These are phyloP conservation scores for Sinapis alba DNA, from an alignment of 441 rosid species.

Conservation along the genomic window DNA sequence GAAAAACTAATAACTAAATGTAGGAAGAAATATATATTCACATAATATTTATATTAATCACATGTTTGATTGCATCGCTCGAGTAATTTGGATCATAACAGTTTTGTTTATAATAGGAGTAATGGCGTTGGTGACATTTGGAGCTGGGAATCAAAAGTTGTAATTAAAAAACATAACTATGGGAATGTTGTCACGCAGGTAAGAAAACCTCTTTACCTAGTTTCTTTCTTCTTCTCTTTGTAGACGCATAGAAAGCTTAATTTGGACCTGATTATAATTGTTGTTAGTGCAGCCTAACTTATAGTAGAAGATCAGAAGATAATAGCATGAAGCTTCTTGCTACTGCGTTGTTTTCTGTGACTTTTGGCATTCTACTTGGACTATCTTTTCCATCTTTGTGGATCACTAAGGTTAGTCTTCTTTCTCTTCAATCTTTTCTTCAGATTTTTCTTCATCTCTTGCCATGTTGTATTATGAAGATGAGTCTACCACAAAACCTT, in stretches of 20 bases:
- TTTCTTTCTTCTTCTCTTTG: not conserved
- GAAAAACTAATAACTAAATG: no score
- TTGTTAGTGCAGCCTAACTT: constrained; percentile 43
- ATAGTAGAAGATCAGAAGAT: constrained; percentile 68
- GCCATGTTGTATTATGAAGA: constrained; percentile 30
- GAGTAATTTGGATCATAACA: not conserved
- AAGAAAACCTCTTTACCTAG: not conserved
- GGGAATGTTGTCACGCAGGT: constrained; percentile 43
- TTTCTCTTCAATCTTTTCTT: constrained; percentile 6
- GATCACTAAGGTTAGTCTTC: constrained; percentile 59
- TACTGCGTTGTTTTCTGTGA: constrained; percentile 65
- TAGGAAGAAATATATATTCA: no score
- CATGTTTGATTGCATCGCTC: constrained; percentile 1
- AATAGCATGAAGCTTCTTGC: constrained; percentile 66
- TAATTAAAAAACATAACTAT: constrained; percentile 5
- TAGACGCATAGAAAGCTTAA: not conserved
- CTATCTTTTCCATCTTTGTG: constrained; percentile 67
- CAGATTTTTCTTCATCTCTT: not conserved
- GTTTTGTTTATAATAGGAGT: not conserved
- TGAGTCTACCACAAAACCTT: constrained; percentile 25
- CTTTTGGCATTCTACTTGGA: constrained; percentile 83
- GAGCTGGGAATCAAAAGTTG: constrained; percentile 26
- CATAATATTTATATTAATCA: not conserved
- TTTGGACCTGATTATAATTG: constrained; percentile 21
- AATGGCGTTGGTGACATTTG: constrained; percentile 20